Base-by-base conservation (phyloP, 768 basidiomycete species). In the Mycena amicta region DNA sequence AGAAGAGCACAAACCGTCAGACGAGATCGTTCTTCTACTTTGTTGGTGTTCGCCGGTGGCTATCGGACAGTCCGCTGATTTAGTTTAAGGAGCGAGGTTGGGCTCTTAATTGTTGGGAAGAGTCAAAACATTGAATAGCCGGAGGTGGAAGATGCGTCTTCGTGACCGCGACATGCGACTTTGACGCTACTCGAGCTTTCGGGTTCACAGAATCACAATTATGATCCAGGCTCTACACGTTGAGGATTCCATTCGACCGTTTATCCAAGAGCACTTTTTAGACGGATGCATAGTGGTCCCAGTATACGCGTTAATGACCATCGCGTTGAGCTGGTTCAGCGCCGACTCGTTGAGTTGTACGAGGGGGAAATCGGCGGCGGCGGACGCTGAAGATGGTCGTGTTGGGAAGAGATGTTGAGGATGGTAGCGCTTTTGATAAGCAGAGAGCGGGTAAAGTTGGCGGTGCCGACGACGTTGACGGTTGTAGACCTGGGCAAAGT, bases 241-340 rank as follows among this genome's bases (percentile, higher is more conserved):
- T 66, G 66, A 81, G 53, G 28, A 85, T 68, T n/a, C 79, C 79
- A 59, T 70, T 74, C 15, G 80, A 79, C 47, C 71, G 63, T 43
- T 81, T 79, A 53, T 85, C 81, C 52, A 84, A 55, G 25, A 84
- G 70, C 20, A 74, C 77, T n/a, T n/a, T n/a, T 55, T 52, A 4
- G 41, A 28, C 5, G 59, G 54, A 15, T 27, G 6, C 52, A n/a
- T 50, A 5, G 51, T 27, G n/a, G n/a, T n/a, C 12, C 60, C 55
- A 20, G 52, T 26, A 22, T 30, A 57, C 3, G 28, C 4, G 28
- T 53, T 57, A 27, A 57, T 1, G 5, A 43, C 28, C 15, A 55
- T 61, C 30, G 51, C 30, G 47, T 57, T 61, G 6, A 62, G 33
- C 11, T n/a, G 12, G 33, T 62, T 62, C 11, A 62, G 29, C 8